These are phyloP conservation scores for Colletotrichum liriopes DNA, from an alignment of 2,329 filamentous ascomycete genomes.

Conservation along the genomic window DNA sequence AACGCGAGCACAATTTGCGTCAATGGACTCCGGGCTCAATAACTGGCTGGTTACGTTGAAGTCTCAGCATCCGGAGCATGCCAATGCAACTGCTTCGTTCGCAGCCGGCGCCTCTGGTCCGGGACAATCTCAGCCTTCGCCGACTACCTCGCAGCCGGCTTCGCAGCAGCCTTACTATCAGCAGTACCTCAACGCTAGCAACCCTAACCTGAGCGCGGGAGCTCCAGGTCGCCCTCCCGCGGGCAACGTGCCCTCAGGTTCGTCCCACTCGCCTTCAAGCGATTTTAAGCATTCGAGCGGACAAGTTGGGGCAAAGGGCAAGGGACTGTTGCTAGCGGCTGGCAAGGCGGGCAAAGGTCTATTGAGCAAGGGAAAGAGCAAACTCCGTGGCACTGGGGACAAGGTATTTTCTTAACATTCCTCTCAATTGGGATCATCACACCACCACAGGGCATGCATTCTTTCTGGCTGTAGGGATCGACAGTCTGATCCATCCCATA, in stretches of 20 bases:
- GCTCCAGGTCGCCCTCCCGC: slow-evolving; percentile 49
- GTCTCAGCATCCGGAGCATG: slow-evolving; percentile 64
- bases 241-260: slow-evolving; percentile 54
- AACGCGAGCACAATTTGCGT: slow-evolving; percentile 79
- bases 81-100: slow-evolving; percentile 54
- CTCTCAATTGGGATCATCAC: slow-evolving; percentile 47
- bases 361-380: slow-evolving; percentile 91
- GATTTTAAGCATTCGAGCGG: slow-evolving; percentile 69
- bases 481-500: slow-evolving; percentile 31
- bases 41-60: slow-evolving; percentile 68
- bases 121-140: slow-evolving; percentile 39
- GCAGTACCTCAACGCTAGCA: slow-evolving; percentile 69
- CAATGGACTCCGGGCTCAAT: slow-evolving; percentile 81
- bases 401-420: slow-evolving; percentile 86
- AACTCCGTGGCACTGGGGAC: slow-evolving; percentile 81
- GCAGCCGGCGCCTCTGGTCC: slow-evolving; percentile 42
- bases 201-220: slow-evolving; percentile 50
- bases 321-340: slow-evolving; percentile 89
- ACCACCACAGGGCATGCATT: slow-evolving; percentile 44
- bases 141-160: slow-evolving; percentile 47
- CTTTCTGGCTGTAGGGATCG: slow-evolving; percentile 43
- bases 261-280: slow-evolving; percentile 58
- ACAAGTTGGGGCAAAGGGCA: slow-evolving; percentile 86
- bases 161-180: slow-evolving; percentile 69
- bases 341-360: slow-evolving; percentile 92